Percentiles rank a stretch among this genome's conserved stretches.
Conservation (phyloP, 257 asterid species). For the Solanum bulbocastanum region DNA sequence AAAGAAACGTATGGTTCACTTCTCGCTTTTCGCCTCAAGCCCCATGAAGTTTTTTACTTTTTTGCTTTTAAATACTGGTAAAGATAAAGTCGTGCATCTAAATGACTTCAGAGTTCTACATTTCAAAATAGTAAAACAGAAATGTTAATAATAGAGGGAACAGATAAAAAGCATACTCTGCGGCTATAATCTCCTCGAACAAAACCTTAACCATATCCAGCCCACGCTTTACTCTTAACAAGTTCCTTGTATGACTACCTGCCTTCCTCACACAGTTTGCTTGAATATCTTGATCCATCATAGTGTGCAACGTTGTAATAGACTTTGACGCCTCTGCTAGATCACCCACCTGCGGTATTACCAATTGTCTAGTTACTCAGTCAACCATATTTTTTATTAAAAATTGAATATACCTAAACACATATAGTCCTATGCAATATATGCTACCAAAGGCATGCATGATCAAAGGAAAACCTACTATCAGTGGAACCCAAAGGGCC, state of each 20-base stretch:
- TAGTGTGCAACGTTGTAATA: conserved; percentile 36
- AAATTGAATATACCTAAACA: neutral
- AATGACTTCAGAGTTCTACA: neutral
- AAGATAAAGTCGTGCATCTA: neutral
- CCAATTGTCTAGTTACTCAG: neutral
- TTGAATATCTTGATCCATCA: conserved; percentile 73
- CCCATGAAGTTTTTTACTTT: neutral
- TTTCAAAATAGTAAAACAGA: neutral
- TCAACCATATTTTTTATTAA: neutral
- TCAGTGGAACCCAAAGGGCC: neutral
- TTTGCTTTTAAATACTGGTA: neutral
- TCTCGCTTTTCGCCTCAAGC: neutral
- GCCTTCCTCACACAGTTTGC: conserved; percentile 57
- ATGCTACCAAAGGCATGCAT: neutral
- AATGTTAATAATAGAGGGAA: neutral
- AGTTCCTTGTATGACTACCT: conserved; percentile 91
- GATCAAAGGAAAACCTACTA: neutral
- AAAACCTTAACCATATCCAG: conserved; percentile 83
- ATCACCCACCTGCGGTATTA: conserved; percentile 53
- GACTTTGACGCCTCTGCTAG: conserved; percentile 68
- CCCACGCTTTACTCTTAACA: conserved; percentile 91
- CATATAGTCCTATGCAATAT: neutral
- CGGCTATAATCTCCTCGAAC: conserved; percentile 67
- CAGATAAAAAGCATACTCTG: conserved; percentile 40
- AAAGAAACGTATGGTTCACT: neutral